Percentiles rank a stretch among this genome's conserved stretches.
Evolutionary conservation across 78 protist species (phyloP).

Genomic region (Dictyostelium intermedium): DNA sequence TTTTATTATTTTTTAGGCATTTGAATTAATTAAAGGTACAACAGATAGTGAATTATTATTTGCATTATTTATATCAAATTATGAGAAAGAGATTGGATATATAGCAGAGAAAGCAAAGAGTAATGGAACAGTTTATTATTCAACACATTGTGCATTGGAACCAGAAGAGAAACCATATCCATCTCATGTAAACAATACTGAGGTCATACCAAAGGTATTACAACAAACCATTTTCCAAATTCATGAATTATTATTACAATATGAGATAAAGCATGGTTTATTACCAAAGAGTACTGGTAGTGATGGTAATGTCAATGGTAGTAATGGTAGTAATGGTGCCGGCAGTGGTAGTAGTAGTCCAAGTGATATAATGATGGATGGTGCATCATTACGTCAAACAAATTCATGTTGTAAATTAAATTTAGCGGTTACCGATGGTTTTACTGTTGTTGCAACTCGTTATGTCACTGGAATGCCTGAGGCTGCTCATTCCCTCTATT

Average conservation of each 20-base stretch:
- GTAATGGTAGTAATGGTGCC: background rate
- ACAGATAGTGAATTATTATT: conserved; percentile 52
- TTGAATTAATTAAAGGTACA: conserved; percentile 69
- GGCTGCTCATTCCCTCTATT: conserved; percentile 39
- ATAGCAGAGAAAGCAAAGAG: conserved; percentile 5
- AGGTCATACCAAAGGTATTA: conserved; percentile 27
- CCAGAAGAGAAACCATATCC: conserved; percentile 64
- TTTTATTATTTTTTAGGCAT: conserved; percentile 1
- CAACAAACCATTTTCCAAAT: conserved; percentile 35
- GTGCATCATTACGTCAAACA: conserved; percentile 21
- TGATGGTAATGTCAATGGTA: background rate
- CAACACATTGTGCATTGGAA: background rate
- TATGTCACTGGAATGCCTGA: conserved; percentile 37
- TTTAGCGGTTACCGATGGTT: conserved; percentile 38
- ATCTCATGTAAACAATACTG: background rate
- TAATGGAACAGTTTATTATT: conserved; percentile 4
- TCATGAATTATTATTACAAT: conserved; percentile 15
- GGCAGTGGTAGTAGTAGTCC: background rate
- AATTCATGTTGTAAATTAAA: conserved; percentile 22
- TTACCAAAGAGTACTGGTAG: background rate
- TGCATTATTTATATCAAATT: conserved; percentile 68
- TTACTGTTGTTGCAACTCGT: conserved; percentile 30
- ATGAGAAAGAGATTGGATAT: conserved; percentile 55
- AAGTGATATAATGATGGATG: background rate
- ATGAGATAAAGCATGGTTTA: conserved; percentile 28